These are phyloP conservation scores for Sphenostylis stenocarpa DNA, from an alignment of 306 rosid species.

Conservation along the genomic window DNA sequence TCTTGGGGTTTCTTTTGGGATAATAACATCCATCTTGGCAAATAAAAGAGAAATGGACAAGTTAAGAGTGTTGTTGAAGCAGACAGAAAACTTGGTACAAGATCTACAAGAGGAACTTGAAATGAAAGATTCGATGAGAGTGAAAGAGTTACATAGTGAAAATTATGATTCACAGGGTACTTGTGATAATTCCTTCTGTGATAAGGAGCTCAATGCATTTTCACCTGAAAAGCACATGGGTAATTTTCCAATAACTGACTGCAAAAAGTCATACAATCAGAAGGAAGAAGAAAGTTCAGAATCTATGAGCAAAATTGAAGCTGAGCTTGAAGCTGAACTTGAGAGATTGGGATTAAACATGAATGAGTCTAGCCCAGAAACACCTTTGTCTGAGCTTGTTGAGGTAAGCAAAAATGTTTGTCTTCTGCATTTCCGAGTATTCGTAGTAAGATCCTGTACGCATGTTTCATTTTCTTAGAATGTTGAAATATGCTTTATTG, in stretches of 20 bases:
- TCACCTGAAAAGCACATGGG: slow-evolving; percentile 49
- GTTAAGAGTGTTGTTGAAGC: slow-evolving; percentile 62
- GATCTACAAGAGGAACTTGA: slow-evolving; percentile 96
- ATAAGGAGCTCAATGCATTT: slow-evolving; percentile 38
- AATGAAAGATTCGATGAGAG: slow-evolving; percentile 77
- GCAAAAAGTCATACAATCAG: slow-evolving; percentile 40
- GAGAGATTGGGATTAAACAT: slow-evolving; percentile 78
- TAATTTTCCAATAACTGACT: slow-evolving; percentile 36
- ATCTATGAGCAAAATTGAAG: slow-evolving; percentile 84
- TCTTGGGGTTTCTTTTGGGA: slow-evolving; percentile 81
- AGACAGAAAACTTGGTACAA: slow-evolving; percentile 74
- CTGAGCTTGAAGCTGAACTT: slow-evolving; percentile 98
- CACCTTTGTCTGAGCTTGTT: slow-evolving; percentile 51
- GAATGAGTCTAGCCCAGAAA: slow-evolving; percentile 47
- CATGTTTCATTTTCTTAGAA: not conserved
- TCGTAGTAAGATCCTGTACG: not conserved
- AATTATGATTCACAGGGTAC: slow-evolving; percentile 53
- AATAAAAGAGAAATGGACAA: slow-evolving; percentile 58
- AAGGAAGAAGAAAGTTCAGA: slow-evolving; percentile 61
- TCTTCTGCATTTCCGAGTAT: not conserved
- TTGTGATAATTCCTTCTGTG: slow-evolving; percentile 40
- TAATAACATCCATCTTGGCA: slow-evolving; percentile 47
- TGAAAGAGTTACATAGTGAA: slow-evolving; percentile 74
- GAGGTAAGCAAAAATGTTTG: slow-evolving; percentile 57
- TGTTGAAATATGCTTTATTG: not conserved